These are phyloP conservation scores for Asterophora parasitica DNA, from an alignment of 768 basidiomycete species.

Conservation along the genomic window DNA sequence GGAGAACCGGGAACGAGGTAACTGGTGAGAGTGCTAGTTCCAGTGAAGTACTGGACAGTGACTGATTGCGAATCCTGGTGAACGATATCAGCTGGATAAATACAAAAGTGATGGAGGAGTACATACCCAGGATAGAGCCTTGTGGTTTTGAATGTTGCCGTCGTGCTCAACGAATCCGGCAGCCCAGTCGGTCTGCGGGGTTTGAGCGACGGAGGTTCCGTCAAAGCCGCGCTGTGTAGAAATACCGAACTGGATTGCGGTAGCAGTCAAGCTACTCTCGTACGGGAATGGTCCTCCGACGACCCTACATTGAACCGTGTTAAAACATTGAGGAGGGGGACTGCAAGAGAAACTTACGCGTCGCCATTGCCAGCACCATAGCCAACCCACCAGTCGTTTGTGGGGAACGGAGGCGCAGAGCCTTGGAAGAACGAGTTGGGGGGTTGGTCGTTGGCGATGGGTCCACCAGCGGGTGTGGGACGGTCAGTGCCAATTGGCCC, in stretches of 20 bases:
- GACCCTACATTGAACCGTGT: constrained; percentile 15
- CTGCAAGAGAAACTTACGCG: constrained; percentile 15
- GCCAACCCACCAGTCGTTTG: constrained; percentile 33
- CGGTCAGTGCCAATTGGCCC: constrained; percentile 23
- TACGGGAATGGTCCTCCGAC: constrained; percentile 30
- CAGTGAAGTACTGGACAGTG: no score
- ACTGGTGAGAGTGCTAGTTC: no score
- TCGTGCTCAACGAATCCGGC: constrained; percentile 27
- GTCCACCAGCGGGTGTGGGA: constrained; percentile 23
- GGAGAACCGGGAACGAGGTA: no score
- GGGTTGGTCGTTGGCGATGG: constrained; percentile 22
- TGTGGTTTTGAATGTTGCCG: constrained; percentile 26
- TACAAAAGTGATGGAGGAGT: neutral
- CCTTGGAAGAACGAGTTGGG: constrained; percentile 31
- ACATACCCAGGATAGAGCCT: constrained; percentile 30
- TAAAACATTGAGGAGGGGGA: neutral
- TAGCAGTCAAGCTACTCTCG: constrained; percentile 23
- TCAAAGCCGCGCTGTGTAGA: constrained; percentile 26
- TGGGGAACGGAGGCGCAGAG: constrained; percentile 28
- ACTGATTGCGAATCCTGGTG: constrained; percentile 29
- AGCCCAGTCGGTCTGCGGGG: constrained; percentile 28
- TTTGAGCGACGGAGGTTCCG: constrained; percentile 28
- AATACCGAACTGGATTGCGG: constrained; percentile 26
- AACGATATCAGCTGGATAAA: neutral
- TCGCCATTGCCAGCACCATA: constrained; percentile 24